These are phyloP conservation scores for Didymella keratinophila DNA, from an alignment of 2,329 filamentous ascomycete species.

Conservation along the genomic window DNA sequence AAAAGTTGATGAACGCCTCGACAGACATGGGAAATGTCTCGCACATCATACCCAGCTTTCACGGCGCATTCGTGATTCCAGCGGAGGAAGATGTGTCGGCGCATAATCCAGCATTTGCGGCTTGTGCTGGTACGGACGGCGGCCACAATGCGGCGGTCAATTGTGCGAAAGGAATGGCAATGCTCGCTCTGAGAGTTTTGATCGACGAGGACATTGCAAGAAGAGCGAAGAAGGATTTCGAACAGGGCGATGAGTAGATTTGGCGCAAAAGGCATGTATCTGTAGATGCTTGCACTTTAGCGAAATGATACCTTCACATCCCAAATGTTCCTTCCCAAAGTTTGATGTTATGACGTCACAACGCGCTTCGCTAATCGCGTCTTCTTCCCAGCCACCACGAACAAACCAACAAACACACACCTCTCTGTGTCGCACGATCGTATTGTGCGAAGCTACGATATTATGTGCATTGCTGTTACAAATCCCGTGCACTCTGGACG, in stretches of 20 bases:
- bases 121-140: conserved; percentile 48
- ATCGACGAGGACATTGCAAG: conserved; percentile 26
- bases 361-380: neutral
- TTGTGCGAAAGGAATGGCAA: conserved; percentile 58
- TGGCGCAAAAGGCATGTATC: neutral
- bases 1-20: conserved; percentile 48
- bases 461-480: neutral
- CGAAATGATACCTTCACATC: neutral
- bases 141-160: conserved; percentile 55
- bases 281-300: too few relatives aligned
- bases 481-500: neutral
- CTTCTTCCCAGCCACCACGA: neutral
- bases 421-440: neutral
- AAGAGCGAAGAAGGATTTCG: conserved; percentile 28
- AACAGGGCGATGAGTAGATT: conserved; percentile 16
- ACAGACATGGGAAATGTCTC: conserved; percentile 31
- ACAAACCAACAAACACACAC: neutral
- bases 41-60: conserved; percentile 47
- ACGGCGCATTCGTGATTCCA: conserved; percentile 59
- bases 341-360: conserved; percentile 4
- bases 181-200: conserved; percentile 27
- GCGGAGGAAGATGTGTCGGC: conserved; percentile 47
- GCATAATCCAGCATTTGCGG: conserved; percentile 56
- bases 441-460: neutral
- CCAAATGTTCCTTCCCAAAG: neutral